Percentiles rank a stretch among this genome's conserved stretches.
Evolutionary conservation across 192 early-diverging fungal species (phyloP).

Genomic region (Entomortierella beljakovae): DNA sequence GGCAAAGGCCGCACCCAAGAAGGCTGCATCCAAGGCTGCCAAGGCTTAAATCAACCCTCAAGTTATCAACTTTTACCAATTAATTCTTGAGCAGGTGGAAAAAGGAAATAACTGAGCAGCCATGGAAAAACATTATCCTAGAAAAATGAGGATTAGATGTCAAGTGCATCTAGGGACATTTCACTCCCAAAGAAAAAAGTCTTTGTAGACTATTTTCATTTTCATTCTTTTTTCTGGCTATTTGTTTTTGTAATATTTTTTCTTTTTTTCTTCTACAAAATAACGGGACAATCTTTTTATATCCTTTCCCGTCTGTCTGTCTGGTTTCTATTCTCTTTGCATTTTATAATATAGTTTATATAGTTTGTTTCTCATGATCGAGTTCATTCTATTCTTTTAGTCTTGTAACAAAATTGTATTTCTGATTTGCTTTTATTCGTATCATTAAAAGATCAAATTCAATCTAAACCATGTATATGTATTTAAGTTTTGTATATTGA

Average conservation of each 20-base stretch:
- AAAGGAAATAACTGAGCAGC: background rate
- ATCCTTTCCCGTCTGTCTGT: constrained; percentile 19
- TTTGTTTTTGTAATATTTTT: constrained; percentile 25
- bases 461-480: background rate
- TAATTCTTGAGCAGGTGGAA: background rate
- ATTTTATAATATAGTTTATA: background rate
- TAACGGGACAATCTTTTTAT: constrained; percentile 11
- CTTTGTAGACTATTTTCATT: background rate
- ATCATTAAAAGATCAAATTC: constrained; percentile 19
- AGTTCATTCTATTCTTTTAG: constrained; percentile 2
- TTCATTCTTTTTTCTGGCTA: constrained; percentile 14
- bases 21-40: constrained; percentile 55
- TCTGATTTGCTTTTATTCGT: constrained; percentile 36
- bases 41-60: constrained; percentile 32
- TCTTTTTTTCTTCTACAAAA: constrained; percentile 2
- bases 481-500: too few relatives aligned
- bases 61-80: background rate
- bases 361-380: background rate
- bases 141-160: constrained; percentile 19
- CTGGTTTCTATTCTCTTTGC: background rate
- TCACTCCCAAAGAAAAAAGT: too few relatives aligned
- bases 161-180: constrained; percentile 2
- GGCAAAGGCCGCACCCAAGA: constrained; percentile 55
- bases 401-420: constrained; percentile 55
- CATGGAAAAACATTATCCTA: constrained; percentile 2